phyloP scores from a whole-genome alignment of 179 eudicot genomes.

The Beta lomatogona region DNA sequence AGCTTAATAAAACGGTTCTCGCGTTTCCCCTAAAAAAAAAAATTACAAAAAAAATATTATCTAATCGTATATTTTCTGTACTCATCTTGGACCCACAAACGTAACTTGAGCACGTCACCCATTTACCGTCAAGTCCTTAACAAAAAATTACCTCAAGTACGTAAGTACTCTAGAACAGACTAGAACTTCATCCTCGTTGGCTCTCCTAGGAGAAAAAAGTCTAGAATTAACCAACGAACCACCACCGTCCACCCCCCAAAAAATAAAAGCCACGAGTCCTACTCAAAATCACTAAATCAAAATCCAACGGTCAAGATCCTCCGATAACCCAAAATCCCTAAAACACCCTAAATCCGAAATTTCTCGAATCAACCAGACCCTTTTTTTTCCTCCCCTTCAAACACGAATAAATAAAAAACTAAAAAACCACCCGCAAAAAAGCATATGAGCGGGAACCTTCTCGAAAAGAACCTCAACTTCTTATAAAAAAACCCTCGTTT shows the following conservation, averaged over 20 bases:
- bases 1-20: too few relatives aligned
- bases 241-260: too few relatives aligned
- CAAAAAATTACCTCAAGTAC: too few relatives aligned
- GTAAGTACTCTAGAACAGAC: neutral
- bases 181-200: constrained; percentile 16
- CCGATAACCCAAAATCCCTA: neutral
- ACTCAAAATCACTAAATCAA: neutral
- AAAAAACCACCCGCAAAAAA: neutral
- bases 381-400: neutral
- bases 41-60: too few relatives aligned
- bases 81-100: too few relatives aligned
- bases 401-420: neutral
- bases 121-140: too few relatives aligned
- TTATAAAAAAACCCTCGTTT: constrained; percentile 9
- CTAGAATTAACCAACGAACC: neutral
- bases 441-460: constrained; percentile 26
- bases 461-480: neutral
- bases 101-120: too few relatives aligned
- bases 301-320: constrained; percentile 4
- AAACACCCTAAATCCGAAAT: neutral
- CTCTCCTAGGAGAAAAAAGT: neutral
- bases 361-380: constrained; percentile 15
- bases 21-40: too few relatives aligned
- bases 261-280: neutral
- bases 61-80: too few relatives aligned